A percentile compares a stretch with the other conserved stretches of the same genome.
phyloP scores from a whole-genome alignment of 495 filamentous ascomycete genomes.

The Astrothelium subdiscretum region DNA sequence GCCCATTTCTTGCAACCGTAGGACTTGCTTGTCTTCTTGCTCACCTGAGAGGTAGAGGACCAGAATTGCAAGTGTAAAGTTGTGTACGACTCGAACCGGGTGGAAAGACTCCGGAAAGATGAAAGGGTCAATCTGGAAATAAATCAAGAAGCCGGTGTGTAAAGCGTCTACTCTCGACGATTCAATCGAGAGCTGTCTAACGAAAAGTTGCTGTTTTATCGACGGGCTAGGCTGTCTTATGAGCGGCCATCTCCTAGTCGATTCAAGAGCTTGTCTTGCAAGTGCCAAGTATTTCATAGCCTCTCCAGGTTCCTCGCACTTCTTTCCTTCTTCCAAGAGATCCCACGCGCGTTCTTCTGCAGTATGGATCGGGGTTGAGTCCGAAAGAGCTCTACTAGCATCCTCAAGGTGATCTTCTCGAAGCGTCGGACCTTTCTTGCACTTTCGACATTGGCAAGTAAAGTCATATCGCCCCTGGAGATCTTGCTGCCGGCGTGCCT shows the following conservation, averaged over 20 bases:
- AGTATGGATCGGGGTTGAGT: neutral
- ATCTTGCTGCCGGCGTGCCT: slow-evolving; percentile 35
- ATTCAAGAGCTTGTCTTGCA: neutral
- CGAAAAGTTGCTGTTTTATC: slow-evolving; percentile 22
- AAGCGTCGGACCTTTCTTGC: slow-evolving; percentile 24
- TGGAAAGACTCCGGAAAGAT: slow-evolving; percentile 23
- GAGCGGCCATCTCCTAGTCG: slow-evolving; percentile 14
- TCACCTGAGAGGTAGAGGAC: slow-evolving; percentile 17
- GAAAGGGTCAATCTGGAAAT: slow-evolving; percentile 23
- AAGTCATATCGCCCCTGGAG: slow-evolving; percentile 54
- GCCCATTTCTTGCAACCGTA: slow-evolving; percentile 8
- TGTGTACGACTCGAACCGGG: slow-evolving; percentile 28
- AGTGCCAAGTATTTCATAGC: slow-evolving; percentile 1
- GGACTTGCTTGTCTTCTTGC: neutral
- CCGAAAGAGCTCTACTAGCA: neutral
- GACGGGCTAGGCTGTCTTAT: slow-evolving; percentile 20
- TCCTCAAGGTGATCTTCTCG: slow-evolving; percentile 18
- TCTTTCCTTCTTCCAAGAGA: neutral
- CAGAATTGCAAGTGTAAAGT: slow-evolving; percentile 25
- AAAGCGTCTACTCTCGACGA: slow-evolving; percentile 4
- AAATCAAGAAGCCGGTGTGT: slow-evolving; percentile 5
- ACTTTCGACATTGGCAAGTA: slow-evolving; percentile 49
- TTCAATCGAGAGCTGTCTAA: slow-evolving; percentile 7
- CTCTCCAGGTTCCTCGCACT: neutral
- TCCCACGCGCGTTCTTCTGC: neutral